Base-by-base conservation (phyloP, 768 basidiomycete species). In the Boletus vinaceobasis region DNA sequence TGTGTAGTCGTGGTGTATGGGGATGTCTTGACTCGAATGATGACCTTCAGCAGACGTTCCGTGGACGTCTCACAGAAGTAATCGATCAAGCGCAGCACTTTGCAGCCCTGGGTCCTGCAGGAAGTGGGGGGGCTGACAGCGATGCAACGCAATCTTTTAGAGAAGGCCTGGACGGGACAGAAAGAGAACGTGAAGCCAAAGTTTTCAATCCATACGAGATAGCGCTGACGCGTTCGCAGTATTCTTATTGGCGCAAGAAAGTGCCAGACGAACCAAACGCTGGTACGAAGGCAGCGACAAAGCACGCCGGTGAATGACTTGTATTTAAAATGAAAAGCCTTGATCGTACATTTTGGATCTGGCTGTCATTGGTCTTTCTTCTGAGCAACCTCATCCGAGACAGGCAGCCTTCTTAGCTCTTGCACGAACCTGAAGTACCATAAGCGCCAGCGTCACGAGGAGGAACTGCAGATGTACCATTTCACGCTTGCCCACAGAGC, bases 11-110 rank as follows among this genome's bases (percentile, higher is more conserved):
- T 50, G 29, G 27, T 54, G 63, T 50, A 64, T 55, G 40, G n/a
- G 46, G 42, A 9, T 38, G 17, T 32, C 36, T 33, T 29, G 33
- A 15, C 45, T 49, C 27, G 27, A 36, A 44, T 2, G 5, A 50
- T 39, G 44, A 36, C 59, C 54, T 36, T 60, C 57, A 14, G 56
- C 56, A 93, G 92, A 84, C 89, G 38, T 92, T 91, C 74, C 84
- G 80, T 38, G 79, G 77, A 43, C 88, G 91, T 38, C 75, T 93
- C 2, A 78, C 81, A n/a, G 92, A 89, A 66, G 79, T 85, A 44
- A 83, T 88, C 57, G 92, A 89, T 71, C 92, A 93, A 71, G 90
- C 92, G 1, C 91, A 93, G 61, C 90, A 94, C 64, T 93, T 93
- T 71, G 90, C 86, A 35, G 79, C 83, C 0, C 70, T 88, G 17